A percentile compares a stretch with the other conserved stretches of the same genome.
phyloP scores from a whole-genome alignment of 371 early-diverging fungal genomes.

The Chytridium lagenaria region DNA sequence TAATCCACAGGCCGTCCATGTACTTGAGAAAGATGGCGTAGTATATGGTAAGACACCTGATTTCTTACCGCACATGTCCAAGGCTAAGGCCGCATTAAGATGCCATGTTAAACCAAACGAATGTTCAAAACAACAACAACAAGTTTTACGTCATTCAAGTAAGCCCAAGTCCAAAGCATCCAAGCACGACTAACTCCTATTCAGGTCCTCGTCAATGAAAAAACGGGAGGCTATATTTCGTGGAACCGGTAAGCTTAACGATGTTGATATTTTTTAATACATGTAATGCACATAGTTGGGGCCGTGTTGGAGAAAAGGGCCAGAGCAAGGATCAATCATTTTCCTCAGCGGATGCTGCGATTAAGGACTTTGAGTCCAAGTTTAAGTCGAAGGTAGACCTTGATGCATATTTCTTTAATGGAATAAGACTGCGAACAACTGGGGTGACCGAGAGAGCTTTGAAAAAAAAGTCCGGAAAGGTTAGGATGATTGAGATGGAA shows the following conservation, averaged over 20 bases:
- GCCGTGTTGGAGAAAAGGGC: slow-evolving; percentile 61
- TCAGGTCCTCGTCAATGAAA: slow-evolving; percentile 2
- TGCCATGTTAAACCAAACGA: slow-evolving; percentile 67
- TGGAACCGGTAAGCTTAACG: slow-evolving; percentile 11
- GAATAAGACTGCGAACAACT: slow-evolving; percentile 64
- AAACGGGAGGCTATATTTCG: background rate
- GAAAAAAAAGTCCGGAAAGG: slow-evolving; percentile 52
- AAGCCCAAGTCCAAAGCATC: too few relatives aligned
- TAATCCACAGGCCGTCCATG: slow-evolving; percentile 24
- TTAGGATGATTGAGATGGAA: background rate
- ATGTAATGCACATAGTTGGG: background rate
- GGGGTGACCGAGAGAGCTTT: slow-evolving; percentile 62
- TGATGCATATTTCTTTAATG: too few relatives aligned
- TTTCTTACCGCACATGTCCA: background rate
- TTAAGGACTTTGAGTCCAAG: slow-evolving; percentile 54
- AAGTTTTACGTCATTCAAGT: slow-evolving; percentile 71
- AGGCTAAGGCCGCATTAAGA: slow-evolving; percentile 35
- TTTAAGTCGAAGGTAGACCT: slow-evolving; percentile 64
- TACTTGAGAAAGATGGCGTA: slow-evolving; percentile 30
- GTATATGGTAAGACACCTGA: slow-evolving; percentile 34
- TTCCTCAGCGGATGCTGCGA: slow-evolving; percentile 40
- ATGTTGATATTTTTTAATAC: background rate
- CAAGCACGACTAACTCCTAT: background rate
- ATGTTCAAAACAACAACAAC: slow-evolving; percentile 68
- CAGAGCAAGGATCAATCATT: slow-evolving; percentile 33